Conservation (phyloP, 2,329 filamentous ascomycete species). For the Xylaria multiplex region DNA sequence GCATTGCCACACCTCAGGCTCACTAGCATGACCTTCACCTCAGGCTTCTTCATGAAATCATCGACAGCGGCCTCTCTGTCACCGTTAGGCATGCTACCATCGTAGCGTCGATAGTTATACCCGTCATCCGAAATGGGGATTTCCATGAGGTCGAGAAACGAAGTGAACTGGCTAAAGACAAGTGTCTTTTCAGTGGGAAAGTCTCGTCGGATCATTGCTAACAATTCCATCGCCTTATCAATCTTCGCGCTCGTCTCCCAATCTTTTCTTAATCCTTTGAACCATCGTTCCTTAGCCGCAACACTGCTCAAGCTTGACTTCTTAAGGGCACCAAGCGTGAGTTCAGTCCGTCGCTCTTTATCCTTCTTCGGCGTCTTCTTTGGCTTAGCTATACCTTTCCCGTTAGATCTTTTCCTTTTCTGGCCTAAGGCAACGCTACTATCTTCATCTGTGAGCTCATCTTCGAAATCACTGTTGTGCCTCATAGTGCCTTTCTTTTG, state of each 20-base stretch:
- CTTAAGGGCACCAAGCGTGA: conserved; percentile 43
- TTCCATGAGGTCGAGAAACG: conserved; percentile 50
- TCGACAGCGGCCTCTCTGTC: conserved; percentile 44
- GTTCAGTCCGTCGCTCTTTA: conserved; percentile 33
- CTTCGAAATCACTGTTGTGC: background rate
- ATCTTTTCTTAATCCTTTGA: conserved; percentile 42
- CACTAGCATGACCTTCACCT: conserved; percentile 69
- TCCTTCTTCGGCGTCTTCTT: conserved; percentile 31
- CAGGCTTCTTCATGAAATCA: conserved; percentile 43
- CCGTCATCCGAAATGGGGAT: conserved; percentile 45
- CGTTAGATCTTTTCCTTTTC: conserved; percentile 31
- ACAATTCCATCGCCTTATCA: conserved; percentile 46
- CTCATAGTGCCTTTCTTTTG: background rate
- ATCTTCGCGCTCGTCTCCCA: conserved; percentile 49
- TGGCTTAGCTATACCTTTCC: conserved; percentile 16
- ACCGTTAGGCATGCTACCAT: conserved; percentile 45
- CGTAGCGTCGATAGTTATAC: conserved; percentile 47
- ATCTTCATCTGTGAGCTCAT: background rate
- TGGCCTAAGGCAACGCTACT: background rate
- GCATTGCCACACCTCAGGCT: conserved; percentile 80
- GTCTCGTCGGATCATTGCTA: conserved; percentile 42
- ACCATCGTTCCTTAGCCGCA: conserved; percentile 43
- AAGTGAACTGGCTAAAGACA: conserved; percentile 50
- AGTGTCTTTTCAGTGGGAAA: conserved; percentile 47
- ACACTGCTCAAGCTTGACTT: conserved; percentile 41